Conservation (phyloP, 31 red algal species). For the Odonthalia washingtoniensis region DNA sequence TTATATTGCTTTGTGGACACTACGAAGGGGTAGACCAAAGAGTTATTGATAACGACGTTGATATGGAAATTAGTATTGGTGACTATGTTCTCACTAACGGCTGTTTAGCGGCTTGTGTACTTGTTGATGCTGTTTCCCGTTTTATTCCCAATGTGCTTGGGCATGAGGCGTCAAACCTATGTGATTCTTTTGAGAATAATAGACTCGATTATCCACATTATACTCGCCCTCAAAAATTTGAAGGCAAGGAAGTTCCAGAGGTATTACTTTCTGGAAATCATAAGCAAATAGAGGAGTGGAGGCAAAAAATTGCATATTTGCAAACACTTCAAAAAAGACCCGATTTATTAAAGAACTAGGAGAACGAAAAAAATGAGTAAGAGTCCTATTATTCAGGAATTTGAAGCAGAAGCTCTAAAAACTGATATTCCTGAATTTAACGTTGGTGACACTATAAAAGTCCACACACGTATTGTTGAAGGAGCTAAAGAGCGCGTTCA, state of each 20-base stretch:
- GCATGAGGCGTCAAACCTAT: neutral
- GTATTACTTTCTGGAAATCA: constrained; percentile 44
- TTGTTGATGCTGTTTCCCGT: constrained; percentile 25
- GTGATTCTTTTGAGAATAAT: constrained; percentile 40
- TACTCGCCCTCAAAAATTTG: constrained; percentile 27
- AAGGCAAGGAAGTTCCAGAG: constrained; percentile 38
- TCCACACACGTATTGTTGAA: constrained; percentile 25
- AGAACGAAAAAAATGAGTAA: constrained; percentile 27
- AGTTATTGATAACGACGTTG: constrained; percentile 18
- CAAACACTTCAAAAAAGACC: constrained; percentile 34
- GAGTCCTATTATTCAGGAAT: constrained; percentile 14
- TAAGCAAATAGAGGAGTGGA: constrained; percentile 26
- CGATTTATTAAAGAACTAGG: constrained; percentile 40
- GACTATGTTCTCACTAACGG: constrained; percentile 47
- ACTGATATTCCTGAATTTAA: constrained; percentile 39
- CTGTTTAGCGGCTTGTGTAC: constrained; percentile 12
- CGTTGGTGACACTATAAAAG: constrained; percentile 33
- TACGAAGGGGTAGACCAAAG: constrained; percentile 49
- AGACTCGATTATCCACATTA: constrained; percentile 34
- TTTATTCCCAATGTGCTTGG: constrained; percentile 31
- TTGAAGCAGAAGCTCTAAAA: constrained; percentile 38
- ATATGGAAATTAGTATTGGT: constrained; percentile 36
- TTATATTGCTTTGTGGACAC: constrained; percentile 42
- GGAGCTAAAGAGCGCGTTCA: constrained; percentile 56
- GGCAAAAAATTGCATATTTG: constrained; percentile 11